Percentiles rank a stretch among this genome's conserved stretches.
Evolutionary conservation across 306 rosid genomes (phyloP).

Genomic region (Cucurbita argyrosperma): DNA sequence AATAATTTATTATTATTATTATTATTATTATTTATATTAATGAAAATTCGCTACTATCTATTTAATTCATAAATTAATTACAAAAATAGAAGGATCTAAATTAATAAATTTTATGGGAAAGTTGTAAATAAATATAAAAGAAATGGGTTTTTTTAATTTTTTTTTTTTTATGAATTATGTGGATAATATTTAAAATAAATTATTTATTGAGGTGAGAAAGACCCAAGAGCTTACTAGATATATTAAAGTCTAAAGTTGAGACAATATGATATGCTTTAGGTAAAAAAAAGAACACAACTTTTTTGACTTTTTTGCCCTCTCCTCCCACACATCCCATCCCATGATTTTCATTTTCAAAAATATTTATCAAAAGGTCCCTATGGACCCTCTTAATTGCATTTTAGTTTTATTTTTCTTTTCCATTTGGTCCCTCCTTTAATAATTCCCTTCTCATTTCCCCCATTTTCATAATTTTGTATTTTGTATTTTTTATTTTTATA

Average conservation of each 20-base stretch:
- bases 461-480: neutral
- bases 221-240: neutral
- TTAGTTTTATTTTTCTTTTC: neutral
- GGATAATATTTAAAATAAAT: neutral
- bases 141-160: no score
- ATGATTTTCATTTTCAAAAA: neutral
- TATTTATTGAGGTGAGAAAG: neutral
- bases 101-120: no score
- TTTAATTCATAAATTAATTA: no score
- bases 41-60: no score
- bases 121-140: no score
- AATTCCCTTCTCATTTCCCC: neutral
- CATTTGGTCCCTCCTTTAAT: neutral
- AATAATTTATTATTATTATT: no score
- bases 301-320: slow-evolving; percentile 4
- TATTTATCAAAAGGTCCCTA: neutral
- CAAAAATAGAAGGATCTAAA: no score
- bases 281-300: neutral
- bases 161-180: neutral
- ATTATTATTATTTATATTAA: no score
- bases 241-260: slow-evolving; percentile 5
- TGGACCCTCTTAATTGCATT: neutral
- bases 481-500: neutral
- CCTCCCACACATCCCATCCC: neutral
- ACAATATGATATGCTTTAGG: slow-evolving; percentile 4